phyloP scores from a whole-genome alignment of 108 stramenopile species.

The Epithemia pelagica region DNA sequence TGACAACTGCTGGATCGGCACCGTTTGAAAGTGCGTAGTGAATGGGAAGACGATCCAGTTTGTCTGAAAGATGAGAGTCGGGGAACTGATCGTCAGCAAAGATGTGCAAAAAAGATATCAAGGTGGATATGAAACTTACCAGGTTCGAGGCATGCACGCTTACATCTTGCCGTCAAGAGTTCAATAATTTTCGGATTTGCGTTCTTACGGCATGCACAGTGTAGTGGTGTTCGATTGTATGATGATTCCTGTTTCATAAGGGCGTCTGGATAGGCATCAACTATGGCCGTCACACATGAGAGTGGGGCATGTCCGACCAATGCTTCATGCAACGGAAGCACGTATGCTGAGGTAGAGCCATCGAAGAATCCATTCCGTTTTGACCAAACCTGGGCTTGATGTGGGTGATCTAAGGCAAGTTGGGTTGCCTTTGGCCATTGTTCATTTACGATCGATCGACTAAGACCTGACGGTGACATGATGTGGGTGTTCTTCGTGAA shows the following conservation, averaged over 20 bases:
- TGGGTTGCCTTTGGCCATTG: slow-evolving; percentile 33
- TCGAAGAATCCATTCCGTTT: slow-evolving; percentile 57
- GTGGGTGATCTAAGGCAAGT: not conserved
- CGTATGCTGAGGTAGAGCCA: slow-evolving; percentile 43
- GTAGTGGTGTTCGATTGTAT: slow-evolving; percentile 53
- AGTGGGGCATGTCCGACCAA: slow-evolving; percentile 26
- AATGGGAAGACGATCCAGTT: slow-evolving; percentile 46
- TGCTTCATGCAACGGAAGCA: slow-evolving; percentile 65
- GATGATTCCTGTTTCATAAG: slow-evolving; percentile 43
- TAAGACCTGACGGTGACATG: slow-evolving; percentile 22
- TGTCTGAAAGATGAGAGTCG: slow-evolving; percentile 33
- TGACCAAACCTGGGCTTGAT: slow-evolving; percentile 17
- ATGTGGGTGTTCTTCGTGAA: slow-evolving; percentile 16
- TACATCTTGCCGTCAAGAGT: slow-evolving; percentile 1
- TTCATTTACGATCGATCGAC: slow-evolving; percentile 29
- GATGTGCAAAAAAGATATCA: no score
- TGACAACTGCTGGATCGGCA: slow-evolving; percentile 32
- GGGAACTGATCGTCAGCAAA: slow-evolving; percentile 32
- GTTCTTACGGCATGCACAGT: slow-evolving; percentile 68
- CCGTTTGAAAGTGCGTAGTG: slow-evolving; percentile 69
- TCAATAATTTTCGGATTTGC: slow-evolving; percentile 45
- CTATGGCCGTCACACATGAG: slow-evolving; percentile 9
- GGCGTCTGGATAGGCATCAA: slow-evolving; percentile 42
- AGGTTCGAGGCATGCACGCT: not conserved
- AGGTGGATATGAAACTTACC: not conserved